Percentiles rank a stretch among this genome's conserved stretches.
Conservation (phyloP, 2,329 filamentous ascomycete genomes). For the Aspergillus piperis region DNA sequence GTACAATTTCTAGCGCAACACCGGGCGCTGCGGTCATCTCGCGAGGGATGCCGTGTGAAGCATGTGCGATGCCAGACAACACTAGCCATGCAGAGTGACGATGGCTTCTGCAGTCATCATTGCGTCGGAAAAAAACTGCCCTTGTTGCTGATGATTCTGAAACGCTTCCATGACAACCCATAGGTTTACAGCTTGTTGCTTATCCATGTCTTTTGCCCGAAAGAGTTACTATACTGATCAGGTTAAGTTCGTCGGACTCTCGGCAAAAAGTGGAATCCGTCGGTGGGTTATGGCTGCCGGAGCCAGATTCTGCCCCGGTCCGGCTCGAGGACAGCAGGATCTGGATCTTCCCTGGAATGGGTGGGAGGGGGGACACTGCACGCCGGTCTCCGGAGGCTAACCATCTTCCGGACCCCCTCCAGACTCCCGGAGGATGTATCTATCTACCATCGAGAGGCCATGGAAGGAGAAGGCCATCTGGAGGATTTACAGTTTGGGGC, state of each 20-base stretch:
- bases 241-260: conserved; percentile 11
- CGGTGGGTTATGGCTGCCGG: conserved; percentile 1
- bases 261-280: conserved; percentile 13
- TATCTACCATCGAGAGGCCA: not conserved
- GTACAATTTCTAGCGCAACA: not conserved
- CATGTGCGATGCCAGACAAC: not conserved
- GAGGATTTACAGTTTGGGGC: conserved; percentile 18
- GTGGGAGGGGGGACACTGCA: too few relatives aligned
- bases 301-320: conserved; percentile 14
- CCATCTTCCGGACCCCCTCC: too few relatives aligned
- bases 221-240: not conserved
- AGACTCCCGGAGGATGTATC: not conserved
- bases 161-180: conserved; percentile 1
- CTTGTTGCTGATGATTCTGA: not conserved
- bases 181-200: not conserved
- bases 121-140: not conserved
- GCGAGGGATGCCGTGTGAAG: not conserved
- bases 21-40: not conserved
- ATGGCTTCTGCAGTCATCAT: conserved; percentile 1
- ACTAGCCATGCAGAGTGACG: not conserved
- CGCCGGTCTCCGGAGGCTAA: too few relatives aligned
- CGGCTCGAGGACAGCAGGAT: not conserved
- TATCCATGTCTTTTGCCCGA: not conserved
- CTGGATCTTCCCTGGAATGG: not conserved
- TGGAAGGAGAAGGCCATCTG: not conserved